Base-by-base conservation (phyloP, 345 rosid species). In the Citrus inodora region DNA sequence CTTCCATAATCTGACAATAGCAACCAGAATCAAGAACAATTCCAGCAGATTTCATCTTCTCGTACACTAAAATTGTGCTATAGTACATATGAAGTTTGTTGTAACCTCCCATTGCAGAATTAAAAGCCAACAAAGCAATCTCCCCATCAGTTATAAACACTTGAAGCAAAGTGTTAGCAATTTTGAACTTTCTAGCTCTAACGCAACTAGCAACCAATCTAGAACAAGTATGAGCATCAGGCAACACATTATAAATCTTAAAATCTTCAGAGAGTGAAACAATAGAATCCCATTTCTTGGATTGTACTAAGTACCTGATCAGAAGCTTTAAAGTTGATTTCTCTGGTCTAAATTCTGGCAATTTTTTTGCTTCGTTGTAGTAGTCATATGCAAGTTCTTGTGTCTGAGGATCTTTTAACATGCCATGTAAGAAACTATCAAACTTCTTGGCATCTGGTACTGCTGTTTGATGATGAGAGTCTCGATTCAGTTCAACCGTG, bases 41-140 rank as follows among this genome's bases (percentile, higher is more conserved):
- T 46, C 79, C 86, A 3, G 76, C 80, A 7, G 80, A 83, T 81
- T 83, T 88, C 88, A 93, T 77, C 75, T 75, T 88, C 70, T 87
- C 86, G 58, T 84, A 86, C 46, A 88, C 86, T 21, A 67, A 64
- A 73, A 90, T 74, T 27, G 97, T 87, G 83, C 91, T 86, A 63
- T 91, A 82, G 81, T 82, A 94, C 98, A 94, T 93, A 67, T 94
- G 97, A 42, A 93, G 83, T 78, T 90, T 89, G 81, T 94, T 94
- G 46, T 89, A 94, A 42, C 90, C 94, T 83, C 76, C 83, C 97
- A 94, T 89, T 17, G 95, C 97, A 24, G 97, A 81, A 71, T 80
- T 85, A 78, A 89, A 86, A 40, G 91, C 87, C 80, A 87, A 76
- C 38, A 88, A 81, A 27, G 89, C 86, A 64, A 84, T 32, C 75